phyloP scores from a whole-genome alignment of 2,329 filamentous ascomycete species.

The Cercospora sojina region DNA sequence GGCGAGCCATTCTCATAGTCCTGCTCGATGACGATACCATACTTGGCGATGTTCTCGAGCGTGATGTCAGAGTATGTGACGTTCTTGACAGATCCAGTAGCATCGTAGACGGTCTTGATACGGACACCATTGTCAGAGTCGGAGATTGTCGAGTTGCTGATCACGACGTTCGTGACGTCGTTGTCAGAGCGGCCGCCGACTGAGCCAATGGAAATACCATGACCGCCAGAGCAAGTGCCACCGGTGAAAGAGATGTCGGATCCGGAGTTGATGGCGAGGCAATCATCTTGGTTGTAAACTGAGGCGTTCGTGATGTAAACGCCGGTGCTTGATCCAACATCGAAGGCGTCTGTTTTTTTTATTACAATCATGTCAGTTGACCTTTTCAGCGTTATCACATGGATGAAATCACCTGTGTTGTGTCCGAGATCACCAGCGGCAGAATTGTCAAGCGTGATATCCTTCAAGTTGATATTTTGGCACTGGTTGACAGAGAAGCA shows the following conservation, averaged over 20 bases:
- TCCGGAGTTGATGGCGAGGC: constrained; percentile 35
- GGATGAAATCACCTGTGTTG: constrained; percentile 29
- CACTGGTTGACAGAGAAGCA: constrained; percentile 41
- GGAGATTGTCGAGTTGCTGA: constrained; percentile 50
- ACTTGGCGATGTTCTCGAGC: constrained; percentile 51
- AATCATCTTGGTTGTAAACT: constrained; percentile 40
- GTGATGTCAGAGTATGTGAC: constrained; percentile 57
- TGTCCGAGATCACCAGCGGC: constrained; percentile 43
- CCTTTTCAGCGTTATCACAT: not conserved
- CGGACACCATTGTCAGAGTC: constrained; percentile 58
- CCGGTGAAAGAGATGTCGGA: constrained; percentile 31
- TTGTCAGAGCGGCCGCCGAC: constrained; percentile 56
- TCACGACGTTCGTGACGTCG: constrained; percentile 53
- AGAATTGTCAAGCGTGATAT: constrained; percentile 44
- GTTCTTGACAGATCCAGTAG: constrained; percentile 53
- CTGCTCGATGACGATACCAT: constrained; percentile 60
- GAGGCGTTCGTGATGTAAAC: constrained; percentile 32
- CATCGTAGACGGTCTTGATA: constrained; percentile 55
- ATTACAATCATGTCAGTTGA: not conserved
- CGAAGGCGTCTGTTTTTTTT: constrained; percentile 36
- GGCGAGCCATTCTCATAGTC: constrained; percentile 54
- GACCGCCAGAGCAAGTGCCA: constrained; percentile 30
- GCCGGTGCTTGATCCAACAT: constrained; percentile 36
- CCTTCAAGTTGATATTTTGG: constrained; percentile 39
- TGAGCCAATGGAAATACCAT: constrained; percentile 38